Base-by-base conservation (phyloP, 495 filamentous ascomycete genomes). In the Letharia columbiana region DNA sequence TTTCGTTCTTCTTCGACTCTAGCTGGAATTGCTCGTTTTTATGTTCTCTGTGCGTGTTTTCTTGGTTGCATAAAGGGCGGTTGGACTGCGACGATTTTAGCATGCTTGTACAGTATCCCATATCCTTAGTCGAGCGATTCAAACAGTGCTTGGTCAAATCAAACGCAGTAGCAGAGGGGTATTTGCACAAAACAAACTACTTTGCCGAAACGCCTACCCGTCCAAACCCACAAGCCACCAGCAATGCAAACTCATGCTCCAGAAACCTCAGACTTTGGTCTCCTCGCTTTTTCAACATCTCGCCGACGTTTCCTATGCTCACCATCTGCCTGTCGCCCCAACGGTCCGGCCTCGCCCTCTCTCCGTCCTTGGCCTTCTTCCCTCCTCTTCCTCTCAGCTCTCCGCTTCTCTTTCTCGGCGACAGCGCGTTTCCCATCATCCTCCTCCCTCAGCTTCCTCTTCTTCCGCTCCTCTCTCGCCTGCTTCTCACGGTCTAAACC, bases 401-500 rank as follows among this genome's bases (percentile, higher is more conserved):
- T 66, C 15, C 37, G 35, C 15, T 47, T 49, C 18, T 59, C 39
- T 23, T 20, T 65, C 54, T 49, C 63, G 28, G 1, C 2, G 39
- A 28, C 31, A 12, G 23, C 47, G 0, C 33, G 31, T 28, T 61
- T 17, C 9, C 45, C 20, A 23, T 50, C 18, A 2, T 17, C 13
- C 13, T 61, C 28, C 18, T 42, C 58, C 40, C 50, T 71, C 68
- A 70, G 60, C 65, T 69, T 77, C 67, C 75, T 75, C 62, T 63
- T 73, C 70, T 71, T 76, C 71, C 68, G 75, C 74, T 71, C 76
- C 42, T 72, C 74, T 40, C 73, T 70, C 67, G 72, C 78, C 71
- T 73, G 79, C 59, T 76, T 71, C 61, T 77, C 78, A 47, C 77
- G 72, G 11, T 73, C 70, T 63, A 74, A 75, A 33, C 73, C 74